Base-by-base conservation (phyloP, 257 asterid genomes). In the Gentiana straminea region DNA sequence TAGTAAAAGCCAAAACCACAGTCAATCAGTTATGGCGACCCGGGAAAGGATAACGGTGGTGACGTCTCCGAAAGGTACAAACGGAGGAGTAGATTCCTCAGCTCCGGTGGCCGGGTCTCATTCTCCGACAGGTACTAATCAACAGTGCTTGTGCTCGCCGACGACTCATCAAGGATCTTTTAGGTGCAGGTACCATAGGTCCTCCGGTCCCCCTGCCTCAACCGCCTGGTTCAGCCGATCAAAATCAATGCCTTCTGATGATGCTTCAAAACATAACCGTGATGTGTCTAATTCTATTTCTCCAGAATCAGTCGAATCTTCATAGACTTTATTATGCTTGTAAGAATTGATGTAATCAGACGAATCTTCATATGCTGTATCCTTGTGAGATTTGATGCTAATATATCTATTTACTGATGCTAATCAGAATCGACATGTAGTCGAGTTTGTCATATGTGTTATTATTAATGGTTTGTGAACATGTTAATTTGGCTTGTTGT, bases 81-180 rank as follows among this genome's bases (percentile, higher is more conserved):
- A 4, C 13, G 62, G 52, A 58, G 53, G 24, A 1, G 24, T 24
- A 24, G 9, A 35, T 13, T 41, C 35, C 4, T 55, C 59, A 7
- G 7, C 34, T 12, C 33, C 1, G 13, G 33, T 3, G 3, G 47
- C 6, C 7, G 46, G 51, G 52, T 13, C 37, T 1, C 37, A 54
- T 7, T 73, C 80, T 2, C 77, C 81, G 9, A 64, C 56, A 50
- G 69, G 64, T 1, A 81, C 73, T 1, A 57, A 38, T 11, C 70
- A 56, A 13, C 73, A 73, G 70, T 79, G 85, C 44, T 37, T 79
- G 55, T 79, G 85, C 61, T 79, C 85, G 0, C 85, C 85, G 8
- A 79, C 85, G 2, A 79, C 80, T 36, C 85, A 79, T 63, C 74
- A 79, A 51, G 85, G 82, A 0, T 79, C 85, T 1, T 79, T 79